Evolutionary conservation across 345 rosid genomes (phyloP).

Genomic region (Pugionium dolabratum): DNA sequence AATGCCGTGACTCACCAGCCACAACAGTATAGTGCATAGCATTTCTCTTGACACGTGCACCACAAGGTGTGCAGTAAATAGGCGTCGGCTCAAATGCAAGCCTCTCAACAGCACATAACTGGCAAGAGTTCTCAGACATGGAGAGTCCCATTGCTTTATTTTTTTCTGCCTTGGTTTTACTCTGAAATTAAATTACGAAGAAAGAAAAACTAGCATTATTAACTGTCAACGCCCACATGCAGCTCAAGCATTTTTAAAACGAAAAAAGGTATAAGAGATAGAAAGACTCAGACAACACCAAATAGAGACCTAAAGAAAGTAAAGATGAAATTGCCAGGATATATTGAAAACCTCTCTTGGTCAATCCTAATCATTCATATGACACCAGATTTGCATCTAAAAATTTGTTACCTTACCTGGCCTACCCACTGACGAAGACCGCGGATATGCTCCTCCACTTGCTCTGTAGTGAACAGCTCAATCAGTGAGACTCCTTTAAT

Average conservation of each 20-base stretch:
- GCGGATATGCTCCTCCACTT: constrained; percentile 84
- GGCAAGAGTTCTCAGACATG: constrained; percentile 98
- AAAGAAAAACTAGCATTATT: constrained; percentile 23
- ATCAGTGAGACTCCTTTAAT: constrained; percentile 92
- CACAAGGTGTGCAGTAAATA: constrained; percentile 89
- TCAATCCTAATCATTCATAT: constrained; percentile 21
- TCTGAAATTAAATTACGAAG: constrained; percentile 49
- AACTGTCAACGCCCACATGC: constrained; percentile 14
- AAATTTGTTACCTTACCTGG: constrained; percentile 59
- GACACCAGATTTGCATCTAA: constrained; percentile 27
- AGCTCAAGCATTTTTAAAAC: neutral
- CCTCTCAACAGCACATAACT: constrained; percentile 98
- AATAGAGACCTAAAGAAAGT: constrained; percentile 17
- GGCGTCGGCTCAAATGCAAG: constrained; percentile 99
- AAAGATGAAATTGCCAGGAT: constrained; percentile 3
- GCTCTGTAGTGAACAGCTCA: constrained; percentile 95
- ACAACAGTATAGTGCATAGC: constrained; percentile 91
- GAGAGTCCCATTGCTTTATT: constrained; percentile 94
- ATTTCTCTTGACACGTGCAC: constrained; percentile 95
- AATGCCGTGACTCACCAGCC: constrained; percentile 89
- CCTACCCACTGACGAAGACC: constrained; percentile 99
- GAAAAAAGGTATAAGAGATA: constrained; percentile 2
- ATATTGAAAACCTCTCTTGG: constrained; percentile 18
- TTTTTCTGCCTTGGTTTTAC: constrained; percentile 94
- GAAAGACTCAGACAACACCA: constrained; percentile 16